Base-by-base conservation (phyloP, 176 grass and related monocot species). In the Aegilops sharonensis region DNA sequence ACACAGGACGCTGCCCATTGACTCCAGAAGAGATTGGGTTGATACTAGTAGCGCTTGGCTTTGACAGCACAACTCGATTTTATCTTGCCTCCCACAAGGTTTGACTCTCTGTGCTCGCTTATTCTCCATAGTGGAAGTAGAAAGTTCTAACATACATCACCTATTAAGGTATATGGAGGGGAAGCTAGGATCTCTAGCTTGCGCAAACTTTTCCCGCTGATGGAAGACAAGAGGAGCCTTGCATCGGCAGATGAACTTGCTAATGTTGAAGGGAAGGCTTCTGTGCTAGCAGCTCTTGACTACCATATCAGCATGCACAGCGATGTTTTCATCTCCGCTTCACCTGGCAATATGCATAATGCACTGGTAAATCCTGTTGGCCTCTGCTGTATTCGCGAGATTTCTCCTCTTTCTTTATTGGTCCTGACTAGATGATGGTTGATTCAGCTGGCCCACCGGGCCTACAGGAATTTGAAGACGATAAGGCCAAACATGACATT, bases 61-160 rank as follows among this genome's bases (percentile, higher is more conserved):
- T 98, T 83, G 93, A 95, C 59, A 78, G 39, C 47, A 92, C 29
- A 78, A 94, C 96, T 77, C 84, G 79, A 81, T 88, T 98, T 20
- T 98, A 93, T 90, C 95, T 98, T 89, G 95, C 95, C 31, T 98
- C 95, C 72, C 95, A 98, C 89, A 95, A 93, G 93, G 95, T 98
- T 68, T 37, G 52, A 36, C 76, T 72, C 31, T 21, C 29, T 63
- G 2, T 1, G 1, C 45, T 70, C 40, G 29, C 47, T 71, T 11
- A 29, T 75, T 95, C 32, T 37, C 85, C 23, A 6, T 8, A 24
- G 21, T 11, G 4, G 30, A 69, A 18, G 9, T 54, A 45, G 13
- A 3, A 82, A 81, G 42, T n/a, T 63, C 52, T 78, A 50, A 92
- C 45, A 72, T 81, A 30, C 17, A 32, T 70, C 67, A 74, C 11